Evolutionary conservation across 169 alveolate species (phyloP), one percentile per base, ranked within the genome.

Genomic region (Prorocentrum cordatum): DNA sequence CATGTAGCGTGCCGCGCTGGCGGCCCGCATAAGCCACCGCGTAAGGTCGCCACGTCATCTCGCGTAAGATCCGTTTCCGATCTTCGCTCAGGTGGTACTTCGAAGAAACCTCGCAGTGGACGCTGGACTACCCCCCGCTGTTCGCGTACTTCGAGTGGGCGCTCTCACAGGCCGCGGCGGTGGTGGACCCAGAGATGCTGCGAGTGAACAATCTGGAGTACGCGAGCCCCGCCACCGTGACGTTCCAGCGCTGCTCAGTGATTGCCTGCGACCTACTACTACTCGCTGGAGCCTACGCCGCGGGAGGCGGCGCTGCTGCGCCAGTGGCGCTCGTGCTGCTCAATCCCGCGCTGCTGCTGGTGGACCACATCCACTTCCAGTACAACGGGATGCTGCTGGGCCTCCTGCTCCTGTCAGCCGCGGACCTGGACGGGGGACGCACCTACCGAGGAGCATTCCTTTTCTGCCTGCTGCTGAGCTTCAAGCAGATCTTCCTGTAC

Each of bases 121-220:
- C 97, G 7, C 92, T 95, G 79, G 96, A 95, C 85, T 95, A 95
- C 84, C 97, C 97, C 31, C 96, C 96, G 3, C 93, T 94, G 71
- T 95, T 95, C 59, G 97, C 97, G 9, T 95, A 94, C 89, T 94
- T 94, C 93, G 97, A 95, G 77, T 94, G 92, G 92, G 50, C 92
- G 59, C 90, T 95, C 24, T 93, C 95, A 22, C 92, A 82, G 84
- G 84, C 68, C 42, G 64, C 64, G 9, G 64, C 27, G 20, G 5
- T 1, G 42, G 75, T 29, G 31, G 50, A 32, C 27, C 54, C 42
- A 29, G 24, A 12, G n/a, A 32, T 38, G 29, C 62, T 86, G 36
- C 62, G 79, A 67, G 93, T 89, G 47, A 26, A 18, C 26, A 89
- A 89, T 70, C 42, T 75, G 59, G 71, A 77, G 35, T 89, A 89